Conservation (phyloP, 768 basidiomycete genomes). For the Megacollybia marginata region DNA sequence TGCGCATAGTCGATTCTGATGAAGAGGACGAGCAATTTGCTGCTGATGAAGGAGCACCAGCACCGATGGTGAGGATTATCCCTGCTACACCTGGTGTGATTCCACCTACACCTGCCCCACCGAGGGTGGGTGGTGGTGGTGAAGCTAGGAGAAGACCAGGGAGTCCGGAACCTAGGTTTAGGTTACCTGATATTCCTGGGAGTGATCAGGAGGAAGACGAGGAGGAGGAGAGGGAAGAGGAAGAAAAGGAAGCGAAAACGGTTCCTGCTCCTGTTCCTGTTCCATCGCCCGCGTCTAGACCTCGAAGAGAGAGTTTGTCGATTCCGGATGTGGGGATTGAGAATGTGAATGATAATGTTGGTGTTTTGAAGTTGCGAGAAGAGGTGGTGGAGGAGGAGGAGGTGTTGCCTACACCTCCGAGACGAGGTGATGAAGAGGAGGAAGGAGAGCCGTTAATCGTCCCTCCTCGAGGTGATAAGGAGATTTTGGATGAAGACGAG, state of each 20-base stretch:
- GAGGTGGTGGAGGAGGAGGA: background rate
- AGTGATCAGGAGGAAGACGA: no score
- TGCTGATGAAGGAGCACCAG: background rate
- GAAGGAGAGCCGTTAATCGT: no score
- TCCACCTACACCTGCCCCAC: no score
- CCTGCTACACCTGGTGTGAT: no score
- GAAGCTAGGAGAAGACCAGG: no score
- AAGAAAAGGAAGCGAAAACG: conserved; percentile 5
- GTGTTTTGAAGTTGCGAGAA: no score
- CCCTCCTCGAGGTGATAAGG: conserved; percentile 11
- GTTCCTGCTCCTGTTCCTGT: conserved; percentile 5
- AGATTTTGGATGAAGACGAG: conserved; percentile 55
- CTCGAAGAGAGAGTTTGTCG: background rate
- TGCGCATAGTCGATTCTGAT: background rate
- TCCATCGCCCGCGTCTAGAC: conserved; percentile 10
- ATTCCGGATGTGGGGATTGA: conserved; percentile 1
- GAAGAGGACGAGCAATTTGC: background rate
- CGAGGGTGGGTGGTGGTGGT: no score
- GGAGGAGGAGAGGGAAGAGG: background rate
- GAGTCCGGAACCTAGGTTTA: no score
- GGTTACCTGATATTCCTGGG: no score
- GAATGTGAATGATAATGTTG: background rate
- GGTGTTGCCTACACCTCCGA: background rate
- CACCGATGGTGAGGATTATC: no score
- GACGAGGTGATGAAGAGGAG: background rate